Evolutionary conservation across 1,139 yeast species (phyloP).

Genomic region (Diutina rugosa): DNA sequence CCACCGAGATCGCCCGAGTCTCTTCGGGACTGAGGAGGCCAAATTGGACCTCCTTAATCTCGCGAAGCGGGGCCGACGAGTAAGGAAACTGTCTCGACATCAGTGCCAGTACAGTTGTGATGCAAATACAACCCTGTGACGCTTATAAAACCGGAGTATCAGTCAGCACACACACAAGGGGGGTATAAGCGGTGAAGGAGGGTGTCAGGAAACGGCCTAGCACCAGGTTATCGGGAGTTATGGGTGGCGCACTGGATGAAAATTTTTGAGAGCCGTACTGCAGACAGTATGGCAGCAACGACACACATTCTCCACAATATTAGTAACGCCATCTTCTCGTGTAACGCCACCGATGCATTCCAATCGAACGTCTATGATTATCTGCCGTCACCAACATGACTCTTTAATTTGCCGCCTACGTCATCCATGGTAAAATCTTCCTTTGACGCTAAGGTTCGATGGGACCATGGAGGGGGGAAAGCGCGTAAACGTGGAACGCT

Average conservation of each 20-base stretch:
- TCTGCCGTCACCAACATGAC: too few relatives aligned
- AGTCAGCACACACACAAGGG: neutral
- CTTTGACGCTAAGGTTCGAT: neutral
- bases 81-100: conserved; percentile 50
- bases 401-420: too few relatives aligned
- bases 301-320: neutral
- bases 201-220: conserved; percentile 1
- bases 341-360: neutral
- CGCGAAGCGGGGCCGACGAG: conserved; percentile 94
- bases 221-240: neutral
- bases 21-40: conserved; percentile 98
- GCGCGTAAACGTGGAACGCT: neutral
- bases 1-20: conserved; percentile 91
- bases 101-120: neutral
- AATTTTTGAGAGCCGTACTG: neutral
- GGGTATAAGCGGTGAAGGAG: neutral
- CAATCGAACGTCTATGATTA: too few relatives aligned
- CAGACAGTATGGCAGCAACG: neutral
- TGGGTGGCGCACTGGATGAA: conserved; percentile 2
- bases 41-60: conserved; percentile 95
- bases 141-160: neutral
- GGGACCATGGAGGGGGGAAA: neutral
- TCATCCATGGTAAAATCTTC: neutral
- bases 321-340: neutral
- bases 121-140: neutral